Percentiles rank a stretch among this genome's conserved stretches.
Conservation (phyloP, 306 rosid species). For the Trifolium fragiferum region DNA sequence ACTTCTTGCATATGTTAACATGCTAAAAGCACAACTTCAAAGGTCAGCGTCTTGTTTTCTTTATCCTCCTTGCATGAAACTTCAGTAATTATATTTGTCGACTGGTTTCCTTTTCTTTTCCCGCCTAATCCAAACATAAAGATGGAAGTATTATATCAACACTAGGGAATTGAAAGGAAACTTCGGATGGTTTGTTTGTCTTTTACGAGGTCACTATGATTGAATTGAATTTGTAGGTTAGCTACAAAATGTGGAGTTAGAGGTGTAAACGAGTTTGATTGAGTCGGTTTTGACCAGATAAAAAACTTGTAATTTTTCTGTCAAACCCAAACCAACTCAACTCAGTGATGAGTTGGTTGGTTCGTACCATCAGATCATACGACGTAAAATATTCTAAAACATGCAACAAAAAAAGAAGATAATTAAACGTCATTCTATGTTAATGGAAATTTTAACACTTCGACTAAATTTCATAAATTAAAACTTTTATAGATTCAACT, state of each 20-base stretch:
- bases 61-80: slow-evolving; percentile 15
- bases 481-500: too few species aligned
- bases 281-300: too few species aligned
- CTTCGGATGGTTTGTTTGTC: background rate
- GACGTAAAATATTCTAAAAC: too few species aligned
- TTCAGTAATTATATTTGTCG: background rate
- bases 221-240: slow-evolving; percentile 10
- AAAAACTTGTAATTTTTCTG: too few species aligned
- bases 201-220: background rate
- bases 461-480: too few species aligned
- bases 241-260: slow-evolving; percentile 28
- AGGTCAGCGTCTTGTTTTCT: slow-evolving; percentile 63
- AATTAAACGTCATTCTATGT: too few species aligned
- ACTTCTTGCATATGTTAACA: slow-evolving; percentile 81
- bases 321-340: too few species aligned
- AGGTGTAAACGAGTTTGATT: too few species aligned
- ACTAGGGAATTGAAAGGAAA: slow-evolving; percentile 7
- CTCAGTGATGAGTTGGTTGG: too few species aligned
- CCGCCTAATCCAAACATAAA: slow-evolving; percentile 16
- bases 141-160: slow-evolving; percentile 10
- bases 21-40: slow-evolving; percentile 85
- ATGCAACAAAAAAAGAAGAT: too few species aligned
- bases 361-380: too few species aligned
- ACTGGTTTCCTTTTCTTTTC: background rate
- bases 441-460: too few species aligned